Evolutionary conservation across 2,329 filamentous ascomycete genomes (phyloP), one percentile per base, ranked within the genome.

Genomic region (Nigrograna mackinnonii): DNA sequence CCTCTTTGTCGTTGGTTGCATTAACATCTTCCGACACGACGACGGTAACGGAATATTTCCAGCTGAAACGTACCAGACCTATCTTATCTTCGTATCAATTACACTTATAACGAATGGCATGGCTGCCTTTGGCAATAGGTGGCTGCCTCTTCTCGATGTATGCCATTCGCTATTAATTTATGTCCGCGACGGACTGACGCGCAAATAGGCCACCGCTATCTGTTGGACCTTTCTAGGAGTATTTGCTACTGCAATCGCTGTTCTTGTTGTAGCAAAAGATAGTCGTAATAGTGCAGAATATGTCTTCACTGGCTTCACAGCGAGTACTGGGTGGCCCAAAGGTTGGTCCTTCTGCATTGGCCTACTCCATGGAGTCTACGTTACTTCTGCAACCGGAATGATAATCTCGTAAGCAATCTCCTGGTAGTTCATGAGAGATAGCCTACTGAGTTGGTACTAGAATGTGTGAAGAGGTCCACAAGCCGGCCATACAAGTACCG

Each of bases 301-400:
- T 50, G 85, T 85, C 53, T 87, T 89, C 57, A 79, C 75, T n/a
- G 74, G 84, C 55, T 88, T 90, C 57, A 83, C 86, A 60, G 73
- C 77, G 19, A 63, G 61, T 41, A 78, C 85, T 4, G 86, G 86
- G 43, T 91, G 86, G 85, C 71, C 76, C 4, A 73, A 77, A 31
- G 85, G 86, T 57, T 89, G 85, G 85, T 84, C 85, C 4, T 89
- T 87, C 71, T 83, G 80, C 60, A 82, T 89, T 45, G 86, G 86
- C 60, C 76, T 89, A 20, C 73, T 89, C 14, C 85, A 88, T 56
- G 85, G 83, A 37, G 86, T 82, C 48, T 89, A 89, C 58, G 85
- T 84, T 34, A 88, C 85, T 12, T 89, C 85, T 3, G 86, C 85
- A 13, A 89, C 85, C 0, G 87, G 87, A 68, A 90, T 90, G 86